Evolutionary conservation across 345 rosid genomes (phyloP), one percentile per base, ranked within the genome.

Genomic region (Lumnitzera littorea): DNA sequence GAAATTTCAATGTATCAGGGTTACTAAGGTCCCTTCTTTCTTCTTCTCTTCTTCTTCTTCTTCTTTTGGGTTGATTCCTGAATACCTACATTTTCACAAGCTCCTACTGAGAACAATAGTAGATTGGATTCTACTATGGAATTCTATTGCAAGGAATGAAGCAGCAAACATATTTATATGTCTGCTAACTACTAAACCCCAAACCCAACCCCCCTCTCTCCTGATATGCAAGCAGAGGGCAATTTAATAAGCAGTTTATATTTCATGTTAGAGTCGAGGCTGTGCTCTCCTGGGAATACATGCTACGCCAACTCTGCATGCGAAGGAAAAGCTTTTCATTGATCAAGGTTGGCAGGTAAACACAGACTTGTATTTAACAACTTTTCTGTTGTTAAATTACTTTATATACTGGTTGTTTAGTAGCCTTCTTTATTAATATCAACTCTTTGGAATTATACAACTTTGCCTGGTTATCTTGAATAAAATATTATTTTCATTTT

Each of bases 311-410:
- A 94, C 97, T 71, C 68, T 90, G 70, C 77, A 62, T 63, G 91
- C 91, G 41, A 94, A 94, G 78, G 92, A 90, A 73, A 79, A 75
- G 61, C 79, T 90, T 65, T 94, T 94, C 78, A 77, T 83, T 72
- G 92, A 88, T 57, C 87, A 76, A 60, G 96, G 95, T 65, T 94
- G 99, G 97, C 92, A 86, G 99, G 99, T 94, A 76, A 69, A 66
- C 43, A 36, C 43, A 36, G 7, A 36, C 8, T 36, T 8, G 43
- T 36, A 4, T 36, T 5, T 5, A 36, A 36, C 5, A 2, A 36
- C 43, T 36, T 36, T 36, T 36, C 43, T 53, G 17, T 71, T 53
- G 14, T 43, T 41, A 29, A 15, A 5, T 36, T 36, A 4, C 43
- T 36, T 36, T 36, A 36, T 36, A 36, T 36, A 36, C 43, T 36